A percentile compares a stretch with the other conserved stretches of the same genome.
Conservation (phyloP, 1,284 basidiomycete genomes). For the Rhodotorula mucilaginosa region DNA sequence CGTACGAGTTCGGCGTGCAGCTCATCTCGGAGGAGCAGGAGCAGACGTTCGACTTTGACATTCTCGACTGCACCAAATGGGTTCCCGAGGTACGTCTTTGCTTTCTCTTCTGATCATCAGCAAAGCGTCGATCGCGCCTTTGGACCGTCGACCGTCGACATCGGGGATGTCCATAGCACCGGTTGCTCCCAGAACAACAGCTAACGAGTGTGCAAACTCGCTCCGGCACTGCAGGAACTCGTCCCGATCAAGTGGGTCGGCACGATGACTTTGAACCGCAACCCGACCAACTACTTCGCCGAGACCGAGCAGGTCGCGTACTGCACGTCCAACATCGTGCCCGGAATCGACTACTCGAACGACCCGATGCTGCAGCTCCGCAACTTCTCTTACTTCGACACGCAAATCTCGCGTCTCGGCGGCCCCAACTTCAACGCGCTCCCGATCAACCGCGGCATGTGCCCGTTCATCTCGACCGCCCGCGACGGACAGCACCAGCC, state of each 20-base stretch:
- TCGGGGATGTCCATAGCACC: too few species aligned
- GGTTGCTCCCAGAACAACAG: too few species aligned
- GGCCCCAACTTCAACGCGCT: constrained; percentile 57
- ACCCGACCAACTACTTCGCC: constrained; percentile 57
- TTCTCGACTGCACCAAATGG: constrained; percentile 70
- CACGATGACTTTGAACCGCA: constrained; percentile 66
- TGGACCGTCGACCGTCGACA: too few species aligned
- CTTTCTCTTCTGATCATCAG: neutral
- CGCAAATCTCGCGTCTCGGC: constrained; percentile 51
- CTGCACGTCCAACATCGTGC: constrained; percentile 72
- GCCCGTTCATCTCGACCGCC: constrained; percentile 64
- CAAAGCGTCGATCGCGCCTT: neutral
- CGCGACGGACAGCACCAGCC: constrained; percentile 65
- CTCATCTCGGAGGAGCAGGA: constrained; percentile 67
- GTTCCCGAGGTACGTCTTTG: constrained; percentile 54
- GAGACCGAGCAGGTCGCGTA: constrained; percentile 72
- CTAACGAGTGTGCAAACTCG: neutral
- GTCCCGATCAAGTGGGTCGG: constrained; percentile 73
- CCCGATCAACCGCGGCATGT: constrained; percentile 77
- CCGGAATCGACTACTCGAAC: constrained; percentile 71
- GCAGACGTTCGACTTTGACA: constrained; percentile 69
- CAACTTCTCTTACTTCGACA: constrained; percentile 64
- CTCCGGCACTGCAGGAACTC: constrained; percentile 51
- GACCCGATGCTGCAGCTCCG: constrained; percentile 79
- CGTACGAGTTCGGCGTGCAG: constrained; percentile 76